Evolutionary conservation across 495 filamentous ascomycete genomes (phyloP).

Genomic region (Xylaria venustula): DNA sequence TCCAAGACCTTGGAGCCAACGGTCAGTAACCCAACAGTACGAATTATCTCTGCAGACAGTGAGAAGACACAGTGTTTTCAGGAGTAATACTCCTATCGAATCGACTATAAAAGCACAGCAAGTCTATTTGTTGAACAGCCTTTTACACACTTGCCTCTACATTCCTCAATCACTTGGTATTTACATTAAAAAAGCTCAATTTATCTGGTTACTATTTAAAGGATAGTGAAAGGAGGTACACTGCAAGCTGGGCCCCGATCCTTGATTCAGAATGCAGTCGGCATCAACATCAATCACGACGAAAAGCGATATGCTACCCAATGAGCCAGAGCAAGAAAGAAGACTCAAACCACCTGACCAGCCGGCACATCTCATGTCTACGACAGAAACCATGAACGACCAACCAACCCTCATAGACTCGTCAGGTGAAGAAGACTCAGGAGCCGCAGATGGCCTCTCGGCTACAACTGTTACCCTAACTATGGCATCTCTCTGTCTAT

Average conservation of each 20-base stretch:
- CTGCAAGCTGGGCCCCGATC: neutral
- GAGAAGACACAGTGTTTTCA: neutral
- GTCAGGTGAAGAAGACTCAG: neutral
- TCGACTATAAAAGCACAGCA: neutral
- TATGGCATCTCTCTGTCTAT: conserved; percentile 24
- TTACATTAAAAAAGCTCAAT: neutral
- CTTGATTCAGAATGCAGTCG: neutral
- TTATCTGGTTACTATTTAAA: neutral
- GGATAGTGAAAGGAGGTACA: neutral
- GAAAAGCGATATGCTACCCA: neutral
- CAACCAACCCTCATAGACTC: neutral
- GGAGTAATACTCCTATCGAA: neutral
- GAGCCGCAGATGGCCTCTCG: neutral
- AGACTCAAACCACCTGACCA: neutral
- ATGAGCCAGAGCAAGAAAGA: neutral
- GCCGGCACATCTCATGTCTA: neutral
- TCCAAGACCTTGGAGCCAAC: neutral
- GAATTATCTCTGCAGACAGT: neutral
- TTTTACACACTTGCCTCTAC: neutral
- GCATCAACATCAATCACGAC: neutral
- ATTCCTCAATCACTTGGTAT: neutral
- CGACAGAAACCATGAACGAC: neutral
- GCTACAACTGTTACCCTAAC: neutral
- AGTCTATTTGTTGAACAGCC: neutral
- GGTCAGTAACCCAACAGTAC: neutral